Evolutionary conservation across 495 filamentous ascomycete genomes (phyloP), one percentile per base, ranked within the genome.

Genomic region (Stereocaulon alpinum): DNA sequence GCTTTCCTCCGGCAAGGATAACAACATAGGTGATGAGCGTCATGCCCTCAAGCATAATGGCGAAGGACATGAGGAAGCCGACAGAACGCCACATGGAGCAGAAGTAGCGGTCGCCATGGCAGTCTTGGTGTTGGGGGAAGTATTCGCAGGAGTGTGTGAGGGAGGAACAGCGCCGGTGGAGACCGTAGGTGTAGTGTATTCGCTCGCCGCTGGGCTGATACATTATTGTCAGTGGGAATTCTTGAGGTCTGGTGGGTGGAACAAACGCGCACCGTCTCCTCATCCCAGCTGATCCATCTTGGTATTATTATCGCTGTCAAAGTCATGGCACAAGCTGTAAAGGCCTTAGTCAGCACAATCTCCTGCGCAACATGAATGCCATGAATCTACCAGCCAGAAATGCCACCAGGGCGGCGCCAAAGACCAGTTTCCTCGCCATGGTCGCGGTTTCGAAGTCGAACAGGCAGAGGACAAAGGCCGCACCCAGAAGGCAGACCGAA

Each of bases 31-130:
- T 78, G 14, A 94, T 83, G 17, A 94, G 68, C 45, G 81, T 83
- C 55, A 86, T 86, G 18, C 87, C 78, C 72, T 95, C 82, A 32
- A 91, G 63, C 41, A 95, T 81, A 40, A 88, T 77, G 27, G 86
- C 80, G 63, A 95, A 86, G 55, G 80, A 86, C 82, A 95, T 89
- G 55, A 95, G 73, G 69, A 95, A 96, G 11, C 87, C 90, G 57
- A 89, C 82, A 44, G 83, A 85, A 37, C 88, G 81, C 92, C 92
- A 97, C 81, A 94, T 86, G 61, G 82, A 86, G 73, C 92, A 95
- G 77, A 97, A 95, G 71, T 84, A 82, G 32, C 83, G 79, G 66
- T 88, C 80, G 64, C 80, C 83, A 62, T 82, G 78, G 73, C 86
- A 89, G 72, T 88, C 86, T 50, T 81, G 76, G 60, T 77, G 72